These are phyloP conservation scores for Russula emetica DNA, from an alignment of 768 basidiomycete genomes.

Conservation along the genomic window DNA sequence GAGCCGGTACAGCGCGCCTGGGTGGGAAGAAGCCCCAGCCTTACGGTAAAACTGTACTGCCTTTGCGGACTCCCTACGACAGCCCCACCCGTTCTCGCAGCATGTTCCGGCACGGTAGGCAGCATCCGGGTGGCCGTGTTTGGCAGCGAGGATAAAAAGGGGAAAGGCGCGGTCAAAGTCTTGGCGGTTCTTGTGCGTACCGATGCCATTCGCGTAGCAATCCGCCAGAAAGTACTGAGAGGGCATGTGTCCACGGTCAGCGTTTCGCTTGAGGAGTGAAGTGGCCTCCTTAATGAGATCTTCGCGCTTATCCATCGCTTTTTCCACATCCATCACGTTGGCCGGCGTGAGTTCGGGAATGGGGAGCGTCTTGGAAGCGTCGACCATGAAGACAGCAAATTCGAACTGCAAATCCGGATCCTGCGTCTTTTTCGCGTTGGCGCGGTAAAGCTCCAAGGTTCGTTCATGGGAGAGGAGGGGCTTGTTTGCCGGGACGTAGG, in stretches of 20 bases:
- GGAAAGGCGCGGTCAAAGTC: constrained; percentile 98
- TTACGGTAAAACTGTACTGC: constrained; percentile 92
- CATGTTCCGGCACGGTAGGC: constrained; percentile 95
- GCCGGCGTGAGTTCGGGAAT: constrained; percentile 65
- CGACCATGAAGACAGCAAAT: constrained; percentile 98
- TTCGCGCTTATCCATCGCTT: constrained; percentile 76
- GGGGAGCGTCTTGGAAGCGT: constrained; percentile 87
- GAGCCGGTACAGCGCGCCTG: constrained; percentile 94
- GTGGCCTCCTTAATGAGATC: constrained; percentile 88
- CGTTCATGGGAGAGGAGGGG: constrained; percentile 93
- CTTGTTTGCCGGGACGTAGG: constrained; percentile 87
- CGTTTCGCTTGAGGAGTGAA: constrained; percentile 79
- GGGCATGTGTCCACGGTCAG: constrained; percentile 89
- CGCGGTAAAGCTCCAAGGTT: constrained; percentile 94
- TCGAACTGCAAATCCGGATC: constrained; percentile 98
- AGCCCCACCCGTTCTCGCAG: constrained; percentile 99
- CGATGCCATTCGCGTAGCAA: constrained; percentile 98
- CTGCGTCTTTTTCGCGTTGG: constrained; percentile 98
- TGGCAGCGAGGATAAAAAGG: constrained; percentile 91
- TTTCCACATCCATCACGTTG: constrained; percentile 77
- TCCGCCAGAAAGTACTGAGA: constrained; percentile 98
- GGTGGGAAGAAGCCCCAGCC: constrained; percentile 85
- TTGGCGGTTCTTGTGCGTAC: constrained; percentile 82
- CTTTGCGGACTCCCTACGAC: constrained; percentile 85
- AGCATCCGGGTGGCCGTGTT: constrained; percentile 95